Conservation (phyloP, 164 flowering plant species). For the Cinnamomum micranthum region DNA sequence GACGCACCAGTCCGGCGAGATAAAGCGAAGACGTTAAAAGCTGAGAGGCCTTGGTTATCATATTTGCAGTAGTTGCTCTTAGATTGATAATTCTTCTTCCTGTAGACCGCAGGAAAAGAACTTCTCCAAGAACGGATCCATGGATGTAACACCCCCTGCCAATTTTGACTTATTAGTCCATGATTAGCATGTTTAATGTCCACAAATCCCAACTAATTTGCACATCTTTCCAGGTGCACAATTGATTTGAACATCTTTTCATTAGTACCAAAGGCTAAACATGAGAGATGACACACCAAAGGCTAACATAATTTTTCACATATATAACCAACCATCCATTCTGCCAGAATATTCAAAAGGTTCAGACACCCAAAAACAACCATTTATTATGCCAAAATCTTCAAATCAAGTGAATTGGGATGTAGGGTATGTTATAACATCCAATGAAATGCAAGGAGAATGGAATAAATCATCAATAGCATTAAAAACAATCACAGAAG, state of each 20-base stretch:
- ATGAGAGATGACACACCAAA: not conserved
- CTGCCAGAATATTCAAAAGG: no score
- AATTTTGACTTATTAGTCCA: not conserved
- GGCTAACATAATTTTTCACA: no score
- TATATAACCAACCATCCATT: no score
- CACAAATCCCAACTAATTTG: not conserved
- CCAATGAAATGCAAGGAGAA: not conserved
- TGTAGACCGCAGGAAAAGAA: slow-evolving; percentile 63
- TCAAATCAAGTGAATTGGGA: no score
- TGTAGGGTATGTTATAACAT: no score
- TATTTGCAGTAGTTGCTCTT: slow-evolving; percentile 91
- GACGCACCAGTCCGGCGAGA: slow-evolving; percentile 78
- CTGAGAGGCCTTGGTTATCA: slow-evolving; percentile 68
- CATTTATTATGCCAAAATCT: no score
- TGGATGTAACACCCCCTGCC: slow-evolving; percentile 90
- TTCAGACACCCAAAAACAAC: no score
- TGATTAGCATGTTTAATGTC: not conserved
- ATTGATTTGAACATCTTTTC: not conserved
- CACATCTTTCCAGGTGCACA: no score
- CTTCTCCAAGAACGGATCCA: slow-evolving; percentile 72
- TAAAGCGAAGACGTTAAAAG: slow-evolving; percentile 90
- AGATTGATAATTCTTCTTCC: slow-evolving; percentile 44
- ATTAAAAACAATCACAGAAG: no score
- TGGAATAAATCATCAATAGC: not conserved
- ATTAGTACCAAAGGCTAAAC: not conserved